Evolutionary conservation across 2,329 filamentous ascomycete species (phyloP), one percentile per base, ranked within the genome.

Genomic region (Arthrobotrys musiformis): DNA sequence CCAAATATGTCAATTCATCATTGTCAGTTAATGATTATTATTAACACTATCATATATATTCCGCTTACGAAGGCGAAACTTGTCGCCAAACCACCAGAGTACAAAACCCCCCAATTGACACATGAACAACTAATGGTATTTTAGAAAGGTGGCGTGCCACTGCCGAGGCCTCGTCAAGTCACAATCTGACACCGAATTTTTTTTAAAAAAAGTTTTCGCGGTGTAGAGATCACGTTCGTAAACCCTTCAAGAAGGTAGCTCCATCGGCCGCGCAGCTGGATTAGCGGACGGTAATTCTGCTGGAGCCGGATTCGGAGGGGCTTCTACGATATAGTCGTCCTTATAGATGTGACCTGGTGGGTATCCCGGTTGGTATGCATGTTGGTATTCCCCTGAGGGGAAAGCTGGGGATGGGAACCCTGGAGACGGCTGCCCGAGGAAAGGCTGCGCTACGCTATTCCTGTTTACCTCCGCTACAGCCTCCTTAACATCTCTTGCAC

Each of bases 401-500:
- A 62, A 70, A 19, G 33, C 64, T 17, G 70, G 52, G 24, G 64
- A 66, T 35, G 72, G 58, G 52, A 70, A 77, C 11, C 64, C 73
- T 7, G 66, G 73, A 28, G 73, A 78, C 35, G 58, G 67, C 46
- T 78, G 74, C 24, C 28, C 30, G 24, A 72, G 35, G 46, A 78
- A 72, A 6, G 74, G 74, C 50, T 78, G 74, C 9, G 60, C 42
- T n/a, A 52, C 74, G 24, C 68, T 78, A 9, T 50, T 66, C 28
- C 74, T 50, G 8, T 72, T 73, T 4, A 52, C 68, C 33, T 78
- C 68, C 19, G 67, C 48, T n/a, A 73, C 68, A 4, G 56, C 68
- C 35, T 78, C 74, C 26, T 72, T 68, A n/a, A 78, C 68, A 46
- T 63, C 74, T 33, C 40, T 40, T n/a, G 64, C 42, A 17, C 67